These are phyloP conservation scores for Chalaropsis ovoidea DNA, from an alignment of 2,329 filamentous ascomycete genomes.

Conservation along the genomic window DNA sequence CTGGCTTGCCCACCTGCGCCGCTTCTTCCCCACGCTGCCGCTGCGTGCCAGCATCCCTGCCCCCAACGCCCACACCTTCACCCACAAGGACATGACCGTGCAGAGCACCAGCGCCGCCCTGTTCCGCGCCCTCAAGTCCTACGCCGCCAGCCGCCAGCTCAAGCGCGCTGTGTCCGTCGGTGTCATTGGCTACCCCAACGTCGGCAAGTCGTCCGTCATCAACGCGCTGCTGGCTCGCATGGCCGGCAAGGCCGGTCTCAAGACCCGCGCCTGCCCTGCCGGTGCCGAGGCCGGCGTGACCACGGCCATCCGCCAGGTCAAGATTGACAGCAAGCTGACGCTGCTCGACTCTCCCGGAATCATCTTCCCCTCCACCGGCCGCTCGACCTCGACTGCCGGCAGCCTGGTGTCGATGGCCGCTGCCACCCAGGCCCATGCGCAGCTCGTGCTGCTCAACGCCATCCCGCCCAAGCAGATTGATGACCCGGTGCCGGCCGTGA, in stretches of 20 bases:
- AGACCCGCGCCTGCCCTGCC: constrained; percentile 63
- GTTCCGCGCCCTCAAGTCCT: constrained; percentile 83
- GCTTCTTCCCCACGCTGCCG: constrained; percentile 84
- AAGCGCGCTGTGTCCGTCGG: constrained; percentile 86
- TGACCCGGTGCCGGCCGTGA: constrained; percentile 80
- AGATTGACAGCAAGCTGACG: constrained; percentile 88
- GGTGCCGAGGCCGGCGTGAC: constrained; percentile 90
- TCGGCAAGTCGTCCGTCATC: constrained; percentile 93
- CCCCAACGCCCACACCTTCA: constrained; percentile 79
- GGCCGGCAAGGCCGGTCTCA: constrained; percentile 48
- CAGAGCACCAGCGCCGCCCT: constrained; percentile 76
- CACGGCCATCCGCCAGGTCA: constrained; percentile 77
- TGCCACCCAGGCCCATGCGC: constrained; percentile 63
- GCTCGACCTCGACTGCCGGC: constrained; percentile 32
- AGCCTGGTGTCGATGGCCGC: constrained; percentile 46
- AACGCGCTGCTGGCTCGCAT: constrained; percentile 77
- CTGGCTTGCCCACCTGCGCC: constrained; percentile 75
- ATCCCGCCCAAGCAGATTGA: constrained; percentile 89
- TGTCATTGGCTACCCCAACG: constrained; percentile 91
- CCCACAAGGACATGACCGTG: constrained; percentile 80
- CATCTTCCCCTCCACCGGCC: constrained; percentile 66
- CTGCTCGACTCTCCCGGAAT: constrained; percentile 91
- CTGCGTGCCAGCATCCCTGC: constrained; percentile 74
- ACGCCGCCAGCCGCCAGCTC: constrained; percentile 68
- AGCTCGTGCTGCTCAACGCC: constrained; percentile 79